Evolutionary conservation across 2,329 filamentous ascomycete species (phyloP).

Genomic region (Xylariaceae sp.): DNA sequence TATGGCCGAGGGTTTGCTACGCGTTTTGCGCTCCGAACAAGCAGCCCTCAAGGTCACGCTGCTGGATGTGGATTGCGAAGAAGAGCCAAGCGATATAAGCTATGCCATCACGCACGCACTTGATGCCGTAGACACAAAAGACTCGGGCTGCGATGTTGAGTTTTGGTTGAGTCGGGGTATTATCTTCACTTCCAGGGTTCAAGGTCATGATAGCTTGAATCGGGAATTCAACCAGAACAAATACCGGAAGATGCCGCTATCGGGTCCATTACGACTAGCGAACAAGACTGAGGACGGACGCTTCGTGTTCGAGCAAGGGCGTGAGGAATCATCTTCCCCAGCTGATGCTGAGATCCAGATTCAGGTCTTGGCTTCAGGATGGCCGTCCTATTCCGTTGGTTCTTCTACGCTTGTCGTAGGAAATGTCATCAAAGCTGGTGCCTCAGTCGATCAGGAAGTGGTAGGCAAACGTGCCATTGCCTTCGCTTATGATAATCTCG

Average conservation of each 20-base stretch:
- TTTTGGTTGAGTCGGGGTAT: conserved; percentile 24
- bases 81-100: conserved; percentile 9
- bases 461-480: conserved; percentile 7
- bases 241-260: not conserved
- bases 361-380: conserved; percentile 8
- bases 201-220: conserved; percentile 7
- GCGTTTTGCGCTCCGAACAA: conserved; percentile 28
- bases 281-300: conserved; percentile 7
- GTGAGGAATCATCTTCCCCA: not conserved
- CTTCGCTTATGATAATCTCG: conserved; percentile 7
- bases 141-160: conserved; percentile 24
- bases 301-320: conserved; percentile 7
- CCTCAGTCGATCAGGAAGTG: not conserved
- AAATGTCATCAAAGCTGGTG: not conserved
- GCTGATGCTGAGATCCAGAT: conserved; percentile 7
- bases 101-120: conserved; percentile 12
- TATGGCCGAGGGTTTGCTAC: conserved; percentile 26
- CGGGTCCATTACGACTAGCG: conserved; percentile 5
- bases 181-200: conserved; percentile 19
- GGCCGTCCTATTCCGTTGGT: conserved; percentile 10
- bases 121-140: conserved; percentile 15
- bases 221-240: not conserved
- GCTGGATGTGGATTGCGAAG: conserved; percentile 20
- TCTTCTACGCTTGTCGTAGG: conserved; percentile 7
- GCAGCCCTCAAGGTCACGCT: conserved; percentile 19